Conservation (phyloP, 1,139 yeast genomes). For the Taiozyma sp. region DNA sequence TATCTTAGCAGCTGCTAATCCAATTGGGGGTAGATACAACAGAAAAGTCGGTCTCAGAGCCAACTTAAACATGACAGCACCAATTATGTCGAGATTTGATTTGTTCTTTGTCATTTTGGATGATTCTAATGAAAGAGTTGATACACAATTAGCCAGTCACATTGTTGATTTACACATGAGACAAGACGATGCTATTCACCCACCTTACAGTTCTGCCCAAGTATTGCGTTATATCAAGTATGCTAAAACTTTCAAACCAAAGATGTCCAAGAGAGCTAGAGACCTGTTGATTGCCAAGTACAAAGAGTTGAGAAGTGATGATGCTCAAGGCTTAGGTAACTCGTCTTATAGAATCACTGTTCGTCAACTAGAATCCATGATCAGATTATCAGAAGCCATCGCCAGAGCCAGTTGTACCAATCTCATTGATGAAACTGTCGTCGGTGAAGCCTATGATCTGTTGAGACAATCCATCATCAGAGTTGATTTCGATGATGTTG, state of each 20-base stretch:
- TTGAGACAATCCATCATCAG: conserved; percentile 88
- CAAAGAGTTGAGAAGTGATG: conserved; percentile 85
- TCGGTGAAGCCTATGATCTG: conserved; percentile 89
- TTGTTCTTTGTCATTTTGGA: conserved; percentile 91
- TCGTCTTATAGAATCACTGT: conserved; percentile 92
- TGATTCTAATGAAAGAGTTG: conserved; percentile 90
- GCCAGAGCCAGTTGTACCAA: conserved; percentile 97
- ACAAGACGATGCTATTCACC: conserved; percentile 84
- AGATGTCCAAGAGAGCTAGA: conserved; percentile 78
- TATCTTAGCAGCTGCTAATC: conserved; percentile 96
- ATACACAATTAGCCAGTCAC: conserved; percentile 85
- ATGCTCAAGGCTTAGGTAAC: conserved; percentile 87
- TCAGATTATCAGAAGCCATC: conserved; percentile 91
- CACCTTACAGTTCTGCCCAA: conserved; percentile 90
- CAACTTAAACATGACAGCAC: conserved; percentile 96
- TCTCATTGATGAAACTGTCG: conserved; percentile 80
- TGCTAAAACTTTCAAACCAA: conserved; percentile 92
- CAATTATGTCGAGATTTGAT: conserved; percentile 98
- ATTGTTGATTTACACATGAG: conserved; percentile 92
- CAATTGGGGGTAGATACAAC: conserved; percentile 93
- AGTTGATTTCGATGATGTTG: conserved; percentile 93
- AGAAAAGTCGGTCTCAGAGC: conserved; percentile 80
- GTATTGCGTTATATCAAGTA: conserved; percentile 84
- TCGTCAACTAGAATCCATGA: conserved; percentile 92
- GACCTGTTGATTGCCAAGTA: conserved; percentile 73